These are phyloP conservation scores for Ananas comosus DNA, from an alignment of 176 grass and related monocot genomes.

Conservation along the genomic window DNA sequence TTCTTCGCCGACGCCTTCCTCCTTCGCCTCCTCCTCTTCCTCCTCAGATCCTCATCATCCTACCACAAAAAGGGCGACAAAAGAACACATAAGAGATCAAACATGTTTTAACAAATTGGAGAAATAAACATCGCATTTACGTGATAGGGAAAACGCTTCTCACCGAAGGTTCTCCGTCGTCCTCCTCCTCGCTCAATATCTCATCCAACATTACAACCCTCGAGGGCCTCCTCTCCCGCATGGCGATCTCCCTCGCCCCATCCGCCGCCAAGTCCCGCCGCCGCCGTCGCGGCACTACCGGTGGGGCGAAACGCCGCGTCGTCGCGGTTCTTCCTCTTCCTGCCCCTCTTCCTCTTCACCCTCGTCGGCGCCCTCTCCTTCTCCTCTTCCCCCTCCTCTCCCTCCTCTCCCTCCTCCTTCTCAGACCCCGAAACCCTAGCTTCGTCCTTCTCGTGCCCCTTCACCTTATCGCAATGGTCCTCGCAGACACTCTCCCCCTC, in stretches of 20 bases:
- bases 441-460: background rate
- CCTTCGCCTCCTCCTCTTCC: background rate
- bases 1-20: background rate
- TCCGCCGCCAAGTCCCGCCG: background rate
- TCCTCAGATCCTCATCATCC: background rate
- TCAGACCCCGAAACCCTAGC: background rate
- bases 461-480: background rate
- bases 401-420: background rate
- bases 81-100: background rate
- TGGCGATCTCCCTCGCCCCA: background rate
- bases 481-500: background rate
- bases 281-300: background rate
- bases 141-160: background rate
- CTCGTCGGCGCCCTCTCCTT: background rate
- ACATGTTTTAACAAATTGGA: background rate
- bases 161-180: background rate
- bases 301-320: background rate
- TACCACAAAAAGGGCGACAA: background rate
- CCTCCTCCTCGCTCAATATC: background rate
- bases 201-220: background rate
- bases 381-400: background rate
- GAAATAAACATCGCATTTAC: background rate
- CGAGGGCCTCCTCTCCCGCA: background rate
- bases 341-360: slow-evolving; percentile 1
- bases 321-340: slow-evolving; percentile 7